Base-by-base conservation (phyloP, 768 basidiomycete genomes). In the Tylopilus sp. region DNA sequence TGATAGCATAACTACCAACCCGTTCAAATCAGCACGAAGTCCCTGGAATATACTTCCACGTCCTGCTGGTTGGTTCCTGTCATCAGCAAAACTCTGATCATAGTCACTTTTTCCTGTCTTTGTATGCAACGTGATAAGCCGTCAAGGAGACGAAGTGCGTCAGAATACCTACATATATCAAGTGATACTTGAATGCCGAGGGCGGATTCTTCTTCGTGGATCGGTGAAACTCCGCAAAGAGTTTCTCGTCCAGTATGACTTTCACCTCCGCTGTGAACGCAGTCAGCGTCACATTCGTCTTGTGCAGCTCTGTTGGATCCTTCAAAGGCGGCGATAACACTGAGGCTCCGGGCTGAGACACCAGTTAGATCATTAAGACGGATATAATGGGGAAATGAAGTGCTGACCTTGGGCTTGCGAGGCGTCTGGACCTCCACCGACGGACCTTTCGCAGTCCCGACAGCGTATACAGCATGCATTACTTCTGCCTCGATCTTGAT, bases 161-260 rank as follows among this genome's bases (percentile, higher is more conserved):
- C 2, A 3, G 37, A 45, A 37, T 6, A 42, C 60, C 10, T 13
- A 63, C 63, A 73, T 91, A 98, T 36, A 99, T 92, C 13, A 99
- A 76, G 59, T 89, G 83, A 50, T 89, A 88, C 50, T 78, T 84
- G 65, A 94, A n/a, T n/a, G 80, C 47, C 75, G 80, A 22, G 30
- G 45, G 6, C n/a, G 45, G 45, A 0, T 45, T 31, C 45, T 45
- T 45, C 80, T 98, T 98, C 12, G 95, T 99, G 1, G 92, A 90
- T 53, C 96, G 78, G 54, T 88, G 80, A 30, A 98, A 74, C 68
- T 30, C 48, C 19, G 19, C 10, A 11, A 19, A 17, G 10, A 48
- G 37, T 30, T 29, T 40, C 28, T 30, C 8, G 21, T 30, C 21
- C 6, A 40, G 13, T 10, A 17, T 16, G 28, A 48, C 48, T 21